These are phyloP conservation scores for Strobilomyces confusus DNA, from an alignment of 768 basidiomycete genomes.

Conservation along the genomic window DNA sequence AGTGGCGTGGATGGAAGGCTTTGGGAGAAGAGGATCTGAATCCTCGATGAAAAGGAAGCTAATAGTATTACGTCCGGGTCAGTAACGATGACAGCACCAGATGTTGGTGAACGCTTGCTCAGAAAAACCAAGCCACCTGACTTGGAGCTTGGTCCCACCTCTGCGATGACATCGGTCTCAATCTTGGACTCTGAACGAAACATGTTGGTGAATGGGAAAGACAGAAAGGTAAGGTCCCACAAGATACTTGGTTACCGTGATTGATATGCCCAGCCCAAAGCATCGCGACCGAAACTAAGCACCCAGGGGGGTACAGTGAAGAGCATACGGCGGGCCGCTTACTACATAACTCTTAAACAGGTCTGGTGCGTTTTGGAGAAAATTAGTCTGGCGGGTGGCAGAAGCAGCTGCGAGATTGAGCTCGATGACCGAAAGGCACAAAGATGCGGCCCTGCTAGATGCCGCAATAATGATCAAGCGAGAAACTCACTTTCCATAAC, in stretches of 20 bases:
- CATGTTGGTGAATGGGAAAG: neutral
- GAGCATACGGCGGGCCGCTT: neutral
- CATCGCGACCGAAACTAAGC: neutral
- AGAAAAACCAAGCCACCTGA: neutral
- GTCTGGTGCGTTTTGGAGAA: neutral
- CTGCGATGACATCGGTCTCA: neutral
- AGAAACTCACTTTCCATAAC: neutral
- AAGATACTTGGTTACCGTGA: neutral
- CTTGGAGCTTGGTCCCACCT: neutral
- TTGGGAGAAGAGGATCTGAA: no score
- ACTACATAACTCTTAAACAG: neutral
- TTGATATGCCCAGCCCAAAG: no score
- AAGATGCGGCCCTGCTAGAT: neutral
- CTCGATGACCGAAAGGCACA: neutral
- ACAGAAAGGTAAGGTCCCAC: neutral
- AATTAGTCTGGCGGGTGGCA: neutral
- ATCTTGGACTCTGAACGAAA: neutral
- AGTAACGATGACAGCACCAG: no score
- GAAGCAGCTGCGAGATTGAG: neutral
- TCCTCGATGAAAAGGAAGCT: no score
- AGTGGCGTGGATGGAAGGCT: no score
- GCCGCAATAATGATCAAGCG: neutral
- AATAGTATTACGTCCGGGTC: no score
- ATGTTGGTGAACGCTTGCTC: neutral
- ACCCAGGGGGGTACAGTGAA: neutral